A percentile compares a stretch with the other conserved stretches of the same genome.
Evolutionary conservation across 352 stramenopile genomes (phyloP).

Genomic region (Phytophthora lateralis): DNA sequence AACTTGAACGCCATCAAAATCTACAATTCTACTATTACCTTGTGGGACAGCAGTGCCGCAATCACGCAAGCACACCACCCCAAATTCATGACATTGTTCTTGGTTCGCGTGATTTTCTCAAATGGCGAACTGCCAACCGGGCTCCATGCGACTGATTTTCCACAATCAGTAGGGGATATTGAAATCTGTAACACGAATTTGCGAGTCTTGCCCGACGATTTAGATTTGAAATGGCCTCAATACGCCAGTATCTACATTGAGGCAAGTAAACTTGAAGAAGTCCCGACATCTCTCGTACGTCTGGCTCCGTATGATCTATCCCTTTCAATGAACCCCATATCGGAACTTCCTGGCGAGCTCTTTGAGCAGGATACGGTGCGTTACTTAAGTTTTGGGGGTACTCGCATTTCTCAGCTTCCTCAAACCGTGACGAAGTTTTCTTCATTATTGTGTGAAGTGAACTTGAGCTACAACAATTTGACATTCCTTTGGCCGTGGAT

Average conservation of each 20-base stretch:
- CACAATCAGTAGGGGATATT: slow-evolving; percentile 31
- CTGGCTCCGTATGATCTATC: slow-evolving; percentile 22
- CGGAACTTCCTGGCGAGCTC: slow-evolving; percentile 12
- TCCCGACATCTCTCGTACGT: slow-evolving; percentile 13
- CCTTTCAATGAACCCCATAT: slow-evolving; percentile 23
- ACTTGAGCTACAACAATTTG: slow-evolving; percentile 20
- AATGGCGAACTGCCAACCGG: slow-evolving; percentile 33
- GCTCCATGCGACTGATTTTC: slow-evolving; percentile 38
- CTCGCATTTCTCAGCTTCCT: slow-evolving; percentile 20
- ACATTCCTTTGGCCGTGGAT: slow-evolving; percentile 23
- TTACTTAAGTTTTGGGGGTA: slow-evolving; percentile 23
- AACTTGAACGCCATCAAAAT: slow-evolving; percentile 27
- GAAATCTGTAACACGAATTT: slow-evolving; percentile 43
- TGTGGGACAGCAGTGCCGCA: slow-evolving; percentile 24
- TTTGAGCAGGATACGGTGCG: slow-evolving; percentile 18
- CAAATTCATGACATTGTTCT: slow-evolving; percentile 36
- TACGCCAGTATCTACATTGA: slow-evolving; percentile 25
- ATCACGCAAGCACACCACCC: slow-evolving; percentile 33
- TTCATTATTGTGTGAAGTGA: slow-evolving; percentile 11
- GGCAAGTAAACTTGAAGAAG: slow-evolving; percentile 14
- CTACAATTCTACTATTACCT: slow-evolving; percentile 32
- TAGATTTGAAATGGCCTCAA: slow-evolving; percentile 41
- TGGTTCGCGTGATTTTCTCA: slow-evolving; percentile 38
- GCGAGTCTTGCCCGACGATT: slow-evolving; percentile 31
- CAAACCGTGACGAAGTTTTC: slow-evolving; percentile 10